Base-by-base conservation (phyloP, 2,329 filamentous ascomycete genomes). In the Venturia effusa region DNA sequence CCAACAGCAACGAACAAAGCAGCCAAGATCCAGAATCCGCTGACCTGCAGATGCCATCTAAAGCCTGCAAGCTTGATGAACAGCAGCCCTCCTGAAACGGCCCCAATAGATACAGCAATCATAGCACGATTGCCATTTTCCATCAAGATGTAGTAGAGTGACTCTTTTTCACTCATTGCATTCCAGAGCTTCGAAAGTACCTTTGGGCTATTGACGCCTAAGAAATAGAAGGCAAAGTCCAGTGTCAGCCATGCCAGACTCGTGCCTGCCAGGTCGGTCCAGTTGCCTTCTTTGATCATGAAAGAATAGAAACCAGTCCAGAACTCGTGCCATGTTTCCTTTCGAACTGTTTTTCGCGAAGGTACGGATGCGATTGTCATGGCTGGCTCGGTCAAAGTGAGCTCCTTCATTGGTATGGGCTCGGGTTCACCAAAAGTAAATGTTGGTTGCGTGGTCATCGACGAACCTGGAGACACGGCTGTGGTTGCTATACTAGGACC, bases 201-300 rank as follows among this genome's bases (percentile, higher is more conserved):
- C 40, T 72, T 70, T 8, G 73, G 73, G 32, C 72, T 74, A 15
- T 72, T 74, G 4, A 75, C 65, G 1, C 72, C 72, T 1, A 75
- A 67, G 4, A 72, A 72, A 54, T 74, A 75, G 61, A 67, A 75
- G 15, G 73, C 73, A 48, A 74, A 73, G 60, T 75, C 74, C 1
- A 75, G 66, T 61, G 74, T 71, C 3, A 73, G 66, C 73, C 73
- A 75, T 22, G 70, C 68, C 8, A 74, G 63, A 1, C 73, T 74
- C 1, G 73, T 74, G n/a, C 74, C 74, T 15, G 73, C 66, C 0
- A 75, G 69, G 59, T 74, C 73, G 61, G 71, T 70, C 71, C 73
- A 75, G 66, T 75, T 75, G 10, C 72, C 71, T 61, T 75, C 70
- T 0, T 48, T 61, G 48, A 74, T 69, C 64, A 75, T 74, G 65